A percentile compares a stretch with the other conserved stretches of the same genome.
phyloP scores from a whole-genome alignment of 345 rosid genomes.

The Aquilaria yunnanensis region DNA sequence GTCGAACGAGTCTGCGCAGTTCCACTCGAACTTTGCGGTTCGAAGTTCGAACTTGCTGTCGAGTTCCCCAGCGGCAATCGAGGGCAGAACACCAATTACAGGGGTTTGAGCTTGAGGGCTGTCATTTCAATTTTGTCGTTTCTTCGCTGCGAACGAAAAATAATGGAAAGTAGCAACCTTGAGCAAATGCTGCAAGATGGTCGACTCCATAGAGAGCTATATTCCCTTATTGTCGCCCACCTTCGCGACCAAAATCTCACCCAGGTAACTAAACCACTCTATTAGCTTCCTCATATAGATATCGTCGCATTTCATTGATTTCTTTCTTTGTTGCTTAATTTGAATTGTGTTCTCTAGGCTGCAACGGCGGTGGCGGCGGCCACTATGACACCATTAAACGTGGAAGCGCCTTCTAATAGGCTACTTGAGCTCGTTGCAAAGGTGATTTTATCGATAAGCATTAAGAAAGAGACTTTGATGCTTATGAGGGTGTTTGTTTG shows the following conservation, averaged over 20 bases:
- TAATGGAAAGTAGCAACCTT: constrained; percentile 35
- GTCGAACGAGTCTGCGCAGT: no score
- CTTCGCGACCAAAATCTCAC: constrained; percentile 73
- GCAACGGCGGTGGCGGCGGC: constrained; percentile 77
- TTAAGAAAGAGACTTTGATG: background rate
- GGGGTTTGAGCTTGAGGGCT: no score
- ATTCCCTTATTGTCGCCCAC: constrained; percentile 78
- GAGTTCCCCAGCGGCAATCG: no score
- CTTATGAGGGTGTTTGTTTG: background rate
- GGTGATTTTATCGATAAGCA: constrained; percentile 25
- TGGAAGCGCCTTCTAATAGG: constrained; percentile 62
- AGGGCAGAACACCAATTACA: no score
- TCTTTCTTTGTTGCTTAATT: background rate
- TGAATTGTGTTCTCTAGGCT: constrained; percentile 36
- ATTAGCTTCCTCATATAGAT: background rate
- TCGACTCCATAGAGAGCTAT: constrained; percentile 55
- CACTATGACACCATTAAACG: constrained; percentile 70
- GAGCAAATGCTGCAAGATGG: constrained; percentile 73
- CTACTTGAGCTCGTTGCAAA: constrained; percentile 77
- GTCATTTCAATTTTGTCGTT: constrained; percentile 4
- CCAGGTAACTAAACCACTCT: constrained; percentile 28
- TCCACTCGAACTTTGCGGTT: no score
- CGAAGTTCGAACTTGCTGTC: no score
- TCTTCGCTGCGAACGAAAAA: background rate
- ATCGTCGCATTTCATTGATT: background rate